Conservation (phyloP, 129 eudicot species). For the Solidago caesia region DNA sequence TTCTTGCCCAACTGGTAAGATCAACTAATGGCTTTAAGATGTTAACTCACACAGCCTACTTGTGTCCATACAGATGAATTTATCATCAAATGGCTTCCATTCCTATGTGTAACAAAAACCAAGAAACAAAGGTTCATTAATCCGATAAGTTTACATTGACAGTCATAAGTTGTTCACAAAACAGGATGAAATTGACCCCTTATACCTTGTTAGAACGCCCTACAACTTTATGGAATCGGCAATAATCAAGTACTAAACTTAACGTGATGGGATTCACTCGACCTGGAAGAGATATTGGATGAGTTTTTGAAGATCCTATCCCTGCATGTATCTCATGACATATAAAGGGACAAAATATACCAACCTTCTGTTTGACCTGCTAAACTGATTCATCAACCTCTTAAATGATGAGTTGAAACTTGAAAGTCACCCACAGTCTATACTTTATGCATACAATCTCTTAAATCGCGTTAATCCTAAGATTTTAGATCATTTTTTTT, state of each 20-base stretch:
- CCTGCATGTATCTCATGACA: conserved; percentile 77
- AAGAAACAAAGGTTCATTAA: conserved; percentile 1
- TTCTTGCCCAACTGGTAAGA: conserved; percentile 86
- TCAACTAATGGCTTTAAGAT: conserved; percentile 85
- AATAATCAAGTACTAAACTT: conserved; percentile 78
- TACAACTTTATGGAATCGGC: conserved; percentile 82
- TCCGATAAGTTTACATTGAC: conserved; percentile 5
- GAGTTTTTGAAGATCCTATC: conserved; percentile 71
- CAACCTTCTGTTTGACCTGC: conserved; percentile 87
- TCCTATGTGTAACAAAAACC: conserved; percentile 42
- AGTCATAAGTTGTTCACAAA: background rate
- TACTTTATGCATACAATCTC: too few relatives aligned
- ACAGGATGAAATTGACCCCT: background rate
- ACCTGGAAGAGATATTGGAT: conserved; percentile 81
- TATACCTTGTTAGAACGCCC: conserved; percentile 89
- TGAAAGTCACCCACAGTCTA: too few relatives aligned
- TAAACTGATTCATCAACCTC: conserved; percentile 59
- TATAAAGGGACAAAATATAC: conserved; percentile 78
- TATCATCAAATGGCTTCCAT: conserved; percentile 83
- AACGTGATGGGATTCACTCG: conserved; percentile 71
- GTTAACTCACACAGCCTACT: conserved; percentile 84
- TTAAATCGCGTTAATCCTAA: too few relatives aligned
- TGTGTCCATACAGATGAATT: conserved; percentile 83
- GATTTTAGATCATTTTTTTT: too few relatives aligned
- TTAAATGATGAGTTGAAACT: too few relatives aligned